A percentile compares a stretch with the other conserved stretches of the same genome.
phyloP scores from a whole-genome alignment of 306 rosid species.

The Cicer arietinum region DNA sequence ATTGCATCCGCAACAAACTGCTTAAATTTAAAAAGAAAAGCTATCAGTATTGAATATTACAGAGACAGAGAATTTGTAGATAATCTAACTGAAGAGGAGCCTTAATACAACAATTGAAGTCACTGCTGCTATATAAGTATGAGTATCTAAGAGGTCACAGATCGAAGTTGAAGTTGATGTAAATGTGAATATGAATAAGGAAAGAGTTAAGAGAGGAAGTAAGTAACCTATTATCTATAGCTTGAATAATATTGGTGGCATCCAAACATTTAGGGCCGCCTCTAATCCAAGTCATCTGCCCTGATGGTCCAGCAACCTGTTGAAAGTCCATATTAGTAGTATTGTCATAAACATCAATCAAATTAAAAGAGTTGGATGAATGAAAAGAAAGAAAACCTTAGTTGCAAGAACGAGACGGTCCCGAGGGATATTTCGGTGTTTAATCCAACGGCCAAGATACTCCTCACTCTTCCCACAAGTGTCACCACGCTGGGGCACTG shows the following conservation, averaged over 20 bases:
- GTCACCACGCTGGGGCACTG: conserved; percentile 82
- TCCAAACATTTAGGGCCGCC: conserved; percentile 83
- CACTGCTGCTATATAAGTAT: too few relatives aligned
- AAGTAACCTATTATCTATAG: conserved; percentile 75
- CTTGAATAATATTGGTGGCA: conserved; percentile 66
- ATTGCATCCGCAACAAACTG: conserved; percentile 79
- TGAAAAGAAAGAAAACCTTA: conserved; percentile 54
- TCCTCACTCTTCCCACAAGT: conserved; percentile 89
- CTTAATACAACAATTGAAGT: background rate
- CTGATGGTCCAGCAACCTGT: conserved; percentile 94
- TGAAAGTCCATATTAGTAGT: conserved; percentile 14
- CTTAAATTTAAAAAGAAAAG: conserved; percentile 41
- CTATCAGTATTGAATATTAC: conserved; percentile 36
- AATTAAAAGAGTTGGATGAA: background rate
- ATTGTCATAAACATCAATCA: background rate
- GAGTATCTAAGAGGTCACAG: too few relatives aligned
- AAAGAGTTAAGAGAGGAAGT: background rate
- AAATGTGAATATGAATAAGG: background rate
- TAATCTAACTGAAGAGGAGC: background rate
- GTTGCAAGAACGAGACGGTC: conserved; percentile 71
- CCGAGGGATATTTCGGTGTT: conserved; percentile 61
- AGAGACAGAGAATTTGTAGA: background rate
- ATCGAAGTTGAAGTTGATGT: background rate
- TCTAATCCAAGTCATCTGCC: conserved; percentile 94
- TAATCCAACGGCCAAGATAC: conserved; percentile 83